Evolutionary conservation across 2,329 filamentous ascomycete genomes (phyloP).

Genomic region (Ceratocystis cubensis): DNA sequence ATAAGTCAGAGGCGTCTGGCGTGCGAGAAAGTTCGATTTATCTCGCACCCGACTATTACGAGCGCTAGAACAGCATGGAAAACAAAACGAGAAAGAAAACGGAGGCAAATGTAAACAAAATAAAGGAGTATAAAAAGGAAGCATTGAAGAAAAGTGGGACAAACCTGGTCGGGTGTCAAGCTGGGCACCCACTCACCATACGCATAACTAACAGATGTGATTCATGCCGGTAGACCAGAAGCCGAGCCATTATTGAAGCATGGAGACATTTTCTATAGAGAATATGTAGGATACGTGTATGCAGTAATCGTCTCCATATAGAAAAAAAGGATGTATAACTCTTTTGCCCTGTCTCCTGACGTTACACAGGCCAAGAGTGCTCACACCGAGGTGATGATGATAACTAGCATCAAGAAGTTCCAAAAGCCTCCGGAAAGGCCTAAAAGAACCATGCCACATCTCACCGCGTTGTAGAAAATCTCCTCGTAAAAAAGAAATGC

Average conservation of each 20-base stretch:
- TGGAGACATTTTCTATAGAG: neutral
- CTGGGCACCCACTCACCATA: neutral
- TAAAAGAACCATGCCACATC: too few relatives aligned
- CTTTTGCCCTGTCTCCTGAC: neutral
- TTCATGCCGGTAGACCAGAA: neutral
- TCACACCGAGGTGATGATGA: too few relatives aligned
- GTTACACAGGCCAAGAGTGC: neutral
- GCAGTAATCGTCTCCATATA: neutral
- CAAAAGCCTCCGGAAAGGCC: too few relatives aligned
- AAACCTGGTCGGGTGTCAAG: neutral
- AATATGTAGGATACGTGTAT: neutral
- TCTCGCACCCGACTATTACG: neutral
- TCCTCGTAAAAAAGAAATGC: too few relatives aligned
- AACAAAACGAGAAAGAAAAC: neutral
- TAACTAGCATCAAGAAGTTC: too few relatives aligned
- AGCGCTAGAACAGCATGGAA: neutral
- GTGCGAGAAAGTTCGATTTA: neutral
- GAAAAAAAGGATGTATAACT: neutral
- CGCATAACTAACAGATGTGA: neutral
- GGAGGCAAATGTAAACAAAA: neutral
- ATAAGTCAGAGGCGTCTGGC: conserved; percentile 5
- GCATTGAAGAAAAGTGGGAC: neutral
- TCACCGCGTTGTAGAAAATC: too few relatives aligned
- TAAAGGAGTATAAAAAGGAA: neutral
- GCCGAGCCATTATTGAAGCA: neutral